Conservation (phyloP, 768 basidiomycete species). For the Termitomyces sp. region DNA sequence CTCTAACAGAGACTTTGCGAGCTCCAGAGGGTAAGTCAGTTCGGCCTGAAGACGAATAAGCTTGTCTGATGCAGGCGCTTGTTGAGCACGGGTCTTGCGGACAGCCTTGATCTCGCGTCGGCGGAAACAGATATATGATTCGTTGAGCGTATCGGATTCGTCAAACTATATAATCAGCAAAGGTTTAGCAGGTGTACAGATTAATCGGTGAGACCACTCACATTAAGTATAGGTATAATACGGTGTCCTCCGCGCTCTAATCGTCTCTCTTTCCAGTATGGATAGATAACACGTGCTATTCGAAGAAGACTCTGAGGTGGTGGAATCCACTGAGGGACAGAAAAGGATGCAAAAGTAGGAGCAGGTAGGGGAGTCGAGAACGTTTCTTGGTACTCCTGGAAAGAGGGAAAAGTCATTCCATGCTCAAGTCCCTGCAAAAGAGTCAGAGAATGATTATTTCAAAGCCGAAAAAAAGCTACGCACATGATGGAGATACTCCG, state of each 20-base stretch:
- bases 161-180: constrained; percentile 56
- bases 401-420: constrained; percentile 68
- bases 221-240: constrained; percentile 88
- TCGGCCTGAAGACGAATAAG: constrained; percentile 80
- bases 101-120: constrained; percentile 91
- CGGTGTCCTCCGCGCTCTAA: constrained; percentile 76
- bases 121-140: constrained; percentile 97
- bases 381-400: constrained; percentile 69
- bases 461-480: constrained; percentile 28
- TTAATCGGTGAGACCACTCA: constrained; percentile 35
- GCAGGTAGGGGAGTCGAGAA: constrained; percentile 61
- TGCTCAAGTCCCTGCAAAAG: constrained; percentile 54
- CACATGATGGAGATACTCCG: constrained; percentile 88
- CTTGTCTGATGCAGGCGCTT: constrained; percentile 87
- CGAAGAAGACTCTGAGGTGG: constrained; percentile 59
- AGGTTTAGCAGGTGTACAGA: not conserved
- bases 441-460: constrained; percentile 1
- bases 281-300: constrained; percentile 73
- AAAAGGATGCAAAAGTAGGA: constrained; percentile 66
- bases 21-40: constrained; percentile 66
- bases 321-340: constrained; percentile 70
- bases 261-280: constrained; percentile 89
- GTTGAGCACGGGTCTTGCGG: constrained; percentile 91
- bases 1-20: constrained; percentile 64
- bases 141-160: constrained; percentile 85